Percentiles rank a stretch among this genome's conserved stretches.
Evolutionary conservation across 2,329 filamentous ascomycete species (phyloP).

Genomic region (Chrysoporthe cubensis): DNA sequence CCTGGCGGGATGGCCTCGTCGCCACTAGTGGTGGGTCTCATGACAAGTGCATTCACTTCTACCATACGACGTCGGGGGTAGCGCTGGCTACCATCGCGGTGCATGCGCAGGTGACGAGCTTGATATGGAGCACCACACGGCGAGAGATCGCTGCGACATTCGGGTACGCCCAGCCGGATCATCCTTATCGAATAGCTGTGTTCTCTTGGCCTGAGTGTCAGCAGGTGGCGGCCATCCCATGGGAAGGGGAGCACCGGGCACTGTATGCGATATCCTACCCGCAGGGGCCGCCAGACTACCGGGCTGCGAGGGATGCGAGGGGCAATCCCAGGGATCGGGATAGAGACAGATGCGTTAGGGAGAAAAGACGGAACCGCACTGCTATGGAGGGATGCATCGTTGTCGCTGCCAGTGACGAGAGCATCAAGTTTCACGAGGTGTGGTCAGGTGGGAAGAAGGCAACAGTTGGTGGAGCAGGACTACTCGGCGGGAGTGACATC

Average conservation of each 20-base stretch:
- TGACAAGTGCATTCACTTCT: conserved; percentile 96
- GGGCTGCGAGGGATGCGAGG: conserved; percentile 46
- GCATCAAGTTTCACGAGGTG: conserved; percentile 93
- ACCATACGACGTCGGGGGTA: conserved; percentile 81
- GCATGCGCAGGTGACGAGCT: conserved; percentile 87
- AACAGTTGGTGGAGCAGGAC: conserved; percentile 56
- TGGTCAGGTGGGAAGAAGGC: conserved; percentile 71
- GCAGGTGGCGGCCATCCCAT: conserved; percentile 83
- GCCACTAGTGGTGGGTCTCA: conserved; percentile 93
- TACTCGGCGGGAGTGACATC: conserved; percentile 83
- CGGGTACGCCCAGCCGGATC: conserved; percentile 88
- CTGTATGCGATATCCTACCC: conserved; percentile 89
- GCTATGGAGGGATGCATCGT: conserved; percentile 81
- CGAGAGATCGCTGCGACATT: conserved; percentile 93
- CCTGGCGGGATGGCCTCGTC: conserved; percentile 85
- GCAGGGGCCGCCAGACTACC: conserved; percentile 43
- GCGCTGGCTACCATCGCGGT: conserved; percentile 90
- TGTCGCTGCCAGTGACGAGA: conserved; percentile 88
- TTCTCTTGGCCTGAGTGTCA: conserved; percentile 94
- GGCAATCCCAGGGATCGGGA: conserved; percentile 38
- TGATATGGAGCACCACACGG: conserved; percentile 86
- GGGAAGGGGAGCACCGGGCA: conserved; percentile 77
- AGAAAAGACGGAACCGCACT: conserved; percentile 53
- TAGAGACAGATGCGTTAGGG: conserved; percentile 36
- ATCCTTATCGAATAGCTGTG: conserved; percentile 85